These are phyloP conservation scores for Zanthoxylum bungeanum DNA, from an alignment of 345 rosid genomes.

Conservation along the genomic window DNA sequence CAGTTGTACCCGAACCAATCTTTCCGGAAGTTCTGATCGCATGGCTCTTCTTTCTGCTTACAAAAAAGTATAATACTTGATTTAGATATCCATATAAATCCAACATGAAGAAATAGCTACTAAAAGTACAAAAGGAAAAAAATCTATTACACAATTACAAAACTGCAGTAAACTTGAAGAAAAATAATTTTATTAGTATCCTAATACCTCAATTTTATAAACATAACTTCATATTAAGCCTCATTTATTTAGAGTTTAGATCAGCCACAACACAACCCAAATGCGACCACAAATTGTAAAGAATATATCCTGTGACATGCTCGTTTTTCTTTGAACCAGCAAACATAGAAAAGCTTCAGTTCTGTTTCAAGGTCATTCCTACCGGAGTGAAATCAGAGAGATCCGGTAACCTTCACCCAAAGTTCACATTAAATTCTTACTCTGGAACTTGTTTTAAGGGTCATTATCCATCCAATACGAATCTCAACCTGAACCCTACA, in stretches of 20 bases:
- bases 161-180: background rate
- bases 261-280: background rate
- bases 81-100: background rate
- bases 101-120: background rate
- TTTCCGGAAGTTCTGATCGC: slow-evolving; percentile 68
- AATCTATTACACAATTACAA: background rate
- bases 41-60: slow-evolving; percentile 54
- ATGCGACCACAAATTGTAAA: background rate
- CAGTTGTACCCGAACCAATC: slow-evolving; percentile 76
- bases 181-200: background rate
- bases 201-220: background rate
- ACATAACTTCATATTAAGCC: background rate
- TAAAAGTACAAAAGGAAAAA: background rate
- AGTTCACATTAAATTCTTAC: background rate
- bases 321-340: background rate
- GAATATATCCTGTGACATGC: background rate
- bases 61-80: slow-evolving; percentile 5
- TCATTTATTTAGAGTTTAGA: background rate
- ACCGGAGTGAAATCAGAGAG: background rate
- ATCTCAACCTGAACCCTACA: background rate
- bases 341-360: background rate
- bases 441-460: background rate
- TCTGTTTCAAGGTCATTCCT: background rate
- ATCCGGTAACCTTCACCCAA: background rate
- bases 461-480: background rate